Conservation (phyloP, 495 filamentous ascomycete genomes). For the Zalerion maritima region DNA sequence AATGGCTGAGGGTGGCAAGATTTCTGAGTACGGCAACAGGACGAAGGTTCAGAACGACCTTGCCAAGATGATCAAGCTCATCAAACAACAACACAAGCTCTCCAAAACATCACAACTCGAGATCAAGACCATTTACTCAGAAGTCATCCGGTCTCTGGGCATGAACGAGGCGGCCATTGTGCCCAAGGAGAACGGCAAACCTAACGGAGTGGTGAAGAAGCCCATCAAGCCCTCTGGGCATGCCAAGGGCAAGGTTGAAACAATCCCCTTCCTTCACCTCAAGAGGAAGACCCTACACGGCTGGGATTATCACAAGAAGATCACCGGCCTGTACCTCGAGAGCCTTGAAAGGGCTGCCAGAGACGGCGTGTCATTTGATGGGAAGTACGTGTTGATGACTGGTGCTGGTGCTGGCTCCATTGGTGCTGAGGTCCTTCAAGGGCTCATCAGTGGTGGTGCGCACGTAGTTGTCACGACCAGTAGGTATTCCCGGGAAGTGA, state of each 20-base stretch:
- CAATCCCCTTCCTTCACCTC: slow-evolving; percentile 93
- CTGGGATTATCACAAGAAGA: slow-evolving; percentile 98
- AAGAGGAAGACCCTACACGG: slow-evolving; percentile 89
- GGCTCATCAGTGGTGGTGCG: slow-evolving; percentile 89
- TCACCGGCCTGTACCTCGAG: slow-evolving; percentile 83
- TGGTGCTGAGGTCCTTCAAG: slow-evolving; percentile 94
- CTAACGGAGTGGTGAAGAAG: slow-evolving; percentile 49
- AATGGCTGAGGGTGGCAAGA: slow-evolving; percentile 96
- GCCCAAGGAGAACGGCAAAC: slow-evolving; percentile 56
- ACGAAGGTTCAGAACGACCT: slow-evolving; percentile 96
- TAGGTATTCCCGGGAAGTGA: slow-evolving; percentile 91
- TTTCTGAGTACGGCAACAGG: slow-evolving; percentile 95
- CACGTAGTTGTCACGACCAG: slow-evolving; percentile 93
- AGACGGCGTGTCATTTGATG: slow-evolving; percentile 76
- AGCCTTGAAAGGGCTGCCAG: slow-evolving; percentile 79
- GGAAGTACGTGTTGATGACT: slow-evolving; percentile 96
- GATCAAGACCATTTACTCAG: slow-evolving; percentile 86
- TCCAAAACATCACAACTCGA: slow-evolving; percentile 89
- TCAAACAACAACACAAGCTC: slow-evolving; percentile 90
- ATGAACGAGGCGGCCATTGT: slow-evolving; percentile 99
- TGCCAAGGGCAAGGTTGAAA: slow-evolving; percentile 75
- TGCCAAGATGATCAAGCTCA: slow-evolving; percentile 87
- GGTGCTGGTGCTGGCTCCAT: slow-evolving; percentile 97
- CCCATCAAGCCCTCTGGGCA: slow-evolving; percentile 43
- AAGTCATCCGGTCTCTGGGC: slow-evolving; percentile 77